phyloP scores from a whole-genome alignment of 1,284 basidiomycete genomes.

The Malassezia slooffiae region DNA sequence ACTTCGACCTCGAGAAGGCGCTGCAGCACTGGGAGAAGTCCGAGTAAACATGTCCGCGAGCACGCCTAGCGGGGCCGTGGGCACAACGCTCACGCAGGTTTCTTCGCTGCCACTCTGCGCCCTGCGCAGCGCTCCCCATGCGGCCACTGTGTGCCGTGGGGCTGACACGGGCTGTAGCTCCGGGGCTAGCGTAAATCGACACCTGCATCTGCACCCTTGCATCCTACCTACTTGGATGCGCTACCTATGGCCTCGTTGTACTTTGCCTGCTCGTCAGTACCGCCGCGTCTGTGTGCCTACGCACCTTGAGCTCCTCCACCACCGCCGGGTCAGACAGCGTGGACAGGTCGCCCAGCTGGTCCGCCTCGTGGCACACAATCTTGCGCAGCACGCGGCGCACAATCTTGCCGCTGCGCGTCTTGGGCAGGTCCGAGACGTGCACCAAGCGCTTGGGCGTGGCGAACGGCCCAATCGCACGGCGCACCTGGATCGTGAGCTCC shows the following conservation, averaged over 20 bases:
- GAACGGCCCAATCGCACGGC: slow-evolving; percentile 54
- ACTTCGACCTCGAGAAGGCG: slow-evolving; percentile 15
- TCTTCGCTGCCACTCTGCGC: too few species aligned
- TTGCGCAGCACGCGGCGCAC: slow-evolving; percentile 91
- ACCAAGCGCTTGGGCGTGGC: slow-evolving; percentile 80
- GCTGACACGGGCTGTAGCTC: too few species aligned
- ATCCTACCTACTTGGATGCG: not conserved
- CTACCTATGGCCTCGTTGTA: not conserved
- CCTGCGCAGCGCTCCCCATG: too few species aligned
- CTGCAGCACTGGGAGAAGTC: slow-evolving; percentile 9
- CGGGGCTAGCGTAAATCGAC: too few species aligned
- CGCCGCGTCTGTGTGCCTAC: slow-evolving; percentile 4
- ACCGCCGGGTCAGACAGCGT: slow-evolving; percentile 63
- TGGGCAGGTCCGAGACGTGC: slow-evolving; percentile 76
- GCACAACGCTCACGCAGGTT: too few species aligned
- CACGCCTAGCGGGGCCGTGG: too few species aligned
- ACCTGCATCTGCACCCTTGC: not conserved
- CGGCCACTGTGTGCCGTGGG: not conserved
- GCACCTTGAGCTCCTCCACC: slow-evolving; percentile 32
- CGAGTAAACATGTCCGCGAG: too few species aligned
- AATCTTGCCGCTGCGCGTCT: slow-evolving; percentile 93
- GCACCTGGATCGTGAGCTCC: slow-evolving; percentile 84
- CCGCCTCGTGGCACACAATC: slow-evolving; percentile 82
- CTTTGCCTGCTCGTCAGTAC: not conserved
- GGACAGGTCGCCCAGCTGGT: slow-evolving; percentile 76